Conservation (phyloP, 345 rosid genomes). For the Moricandia arvensis region DNA sequence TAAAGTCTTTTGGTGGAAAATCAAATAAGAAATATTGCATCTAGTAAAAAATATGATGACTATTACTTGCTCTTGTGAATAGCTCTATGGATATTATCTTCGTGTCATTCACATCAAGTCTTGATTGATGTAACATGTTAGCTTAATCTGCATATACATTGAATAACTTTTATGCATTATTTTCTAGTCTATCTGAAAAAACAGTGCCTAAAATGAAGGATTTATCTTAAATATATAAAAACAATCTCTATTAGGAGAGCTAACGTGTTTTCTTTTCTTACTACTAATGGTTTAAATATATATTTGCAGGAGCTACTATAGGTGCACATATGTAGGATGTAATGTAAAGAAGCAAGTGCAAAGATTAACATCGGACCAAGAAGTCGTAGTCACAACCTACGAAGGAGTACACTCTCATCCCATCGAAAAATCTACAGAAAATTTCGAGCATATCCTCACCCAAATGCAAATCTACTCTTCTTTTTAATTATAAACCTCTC, state of each 20-base stretch:
- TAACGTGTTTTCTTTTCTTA: too few relatives aligned
- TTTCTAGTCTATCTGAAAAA: not conserved
- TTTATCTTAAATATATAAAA: too few relatives aligned
- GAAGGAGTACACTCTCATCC: slow-evolving; percentile 91
- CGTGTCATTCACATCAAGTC: not conserved
- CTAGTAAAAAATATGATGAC: not conserved
- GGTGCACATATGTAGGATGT: slow-evolving; percentile 88
- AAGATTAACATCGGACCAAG: slow-evolving; percentile 79
- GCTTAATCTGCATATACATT: not conserved
- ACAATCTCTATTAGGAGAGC: too few relatives aligned
- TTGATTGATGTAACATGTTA: not conserved
- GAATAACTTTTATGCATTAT: not conserved
- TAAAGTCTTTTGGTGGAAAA: too few relatives aligned
- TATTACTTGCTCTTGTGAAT: too few relatives aligned
- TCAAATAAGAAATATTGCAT: not conserved
- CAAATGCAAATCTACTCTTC: slow-evolving; percentile 84
- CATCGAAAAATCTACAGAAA: slow-evolving; percentile 67
- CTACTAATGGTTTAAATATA: too few relatives aligned
- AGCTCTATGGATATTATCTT: too few relatives aligned
- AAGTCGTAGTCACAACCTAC: slow-evolving; percentile 80
- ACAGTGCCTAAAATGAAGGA: not conserved
- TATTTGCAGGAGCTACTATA: slow-evolving; percentile 77
- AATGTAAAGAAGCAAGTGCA: slow-evolving; percentile 97
- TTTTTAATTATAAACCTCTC: not conserved
- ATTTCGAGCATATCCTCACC: slow-evolving; percentile 82